A percentile compares a stretch with the other conserved stretches of the same genome.
These are phyloP conservation scores for Saccharomycopsis capsularis DNA, from an alignment of 805 yeast species.

Conservation along the genomic window DNA sequence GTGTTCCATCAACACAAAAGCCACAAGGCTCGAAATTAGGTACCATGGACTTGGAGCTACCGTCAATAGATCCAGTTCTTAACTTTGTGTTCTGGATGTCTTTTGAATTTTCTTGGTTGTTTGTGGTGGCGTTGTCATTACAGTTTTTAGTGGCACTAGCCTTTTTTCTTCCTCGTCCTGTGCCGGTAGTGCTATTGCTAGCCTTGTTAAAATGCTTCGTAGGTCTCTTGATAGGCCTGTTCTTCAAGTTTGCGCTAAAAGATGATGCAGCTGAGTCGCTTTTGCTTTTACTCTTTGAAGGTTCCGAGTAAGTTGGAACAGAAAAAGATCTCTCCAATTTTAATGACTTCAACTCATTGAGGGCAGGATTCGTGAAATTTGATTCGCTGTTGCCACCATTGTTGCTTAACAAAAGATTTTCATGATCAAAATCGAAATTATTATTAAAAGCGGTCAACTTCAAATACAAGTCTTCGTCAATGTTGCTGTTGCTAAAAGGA, in stretches of 20 bases:
- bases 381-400: not conserved
- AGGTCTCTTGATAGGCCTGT: not conserved
- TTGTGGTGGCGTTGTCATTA: not conserved
- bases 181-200: not conserved
- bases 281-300: not conserved
- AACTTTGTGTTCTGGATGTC: not conserved
- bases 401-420: not conserved
- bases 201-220: not conserved
- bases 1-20: constrained; percentile 85
- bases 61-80: not conserved
- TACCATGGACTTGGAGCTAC: not conserved
- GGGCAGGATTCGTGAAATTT: not conserved
- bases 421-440: not conserved
- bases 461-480: not conserved
- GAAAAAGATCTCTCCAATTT: constrained; percentile 14
- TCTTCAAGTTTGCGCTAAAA: not conserved
- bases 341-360: not conserved
- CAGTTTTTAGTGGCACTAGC: too few species aligned
- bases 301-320: constrained; percentile 12
- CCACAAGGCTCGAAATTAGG: constrained; percentile 64
- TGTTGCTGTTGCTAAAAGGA: not conserved
- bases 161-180: too few species aligned
- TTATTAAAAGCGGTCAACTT: not conserved
- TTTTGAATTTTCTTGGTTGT: not conserved
- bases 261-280: too few species aligned